Evolutionary conservation across 2,329 filamentous ascomycete genomes (phyloP).

Genomic region (Hymenoscyphus repandus): DNA sequence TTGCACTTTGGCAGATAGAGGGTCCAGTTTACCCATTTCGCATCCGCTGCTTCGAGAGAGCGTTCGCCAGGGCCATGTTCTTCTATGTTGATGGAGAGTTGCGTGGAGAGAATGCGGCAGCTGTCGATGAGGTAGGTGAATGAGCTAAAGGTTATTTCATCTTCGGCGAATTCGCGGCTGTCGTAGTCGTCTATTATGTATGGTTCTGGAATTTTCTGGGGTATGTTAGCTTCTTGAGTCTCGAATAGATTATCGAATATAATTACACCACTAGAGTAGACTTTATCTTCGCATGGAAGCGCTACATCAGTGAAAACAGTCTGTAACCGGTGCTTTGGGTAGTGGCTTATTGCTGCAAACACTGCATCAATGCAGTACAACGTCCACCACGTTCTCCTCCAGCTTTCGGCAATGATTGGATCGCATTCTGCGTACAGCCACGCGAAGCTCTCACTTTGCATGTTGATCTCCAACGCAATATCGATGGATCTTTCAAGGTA

Average conservation of each 20-base stretch:
- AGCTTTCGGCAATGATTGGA: slow-evolving; percentile 48
- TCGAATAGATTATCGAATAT: too few species aligned
- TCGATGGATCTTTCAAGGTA: slow-evolving; percentile 44
- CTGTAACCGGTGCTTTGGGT: slow-evolving; percentile 35
- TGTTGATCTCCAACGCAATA: slow-evolving; percentile 52
- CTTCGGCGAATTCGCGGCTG: slow-evolving; percentile 51
- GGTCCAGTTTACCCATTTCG: slow-evolving; percentile 33
- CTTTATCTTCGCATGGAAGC: slow-evolving; percentile 59
- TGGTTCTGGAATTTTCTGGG: slow-evolving; percentile 36
- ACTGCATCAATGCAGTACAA: slow-evolving; percentile 56
- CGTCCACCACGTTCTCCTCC: slow-evolving; percentile 69
- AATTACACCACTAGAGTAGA: slow-evolving; percentile 42
- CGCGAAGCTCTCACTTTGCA: slow-evolving; percentile 52
- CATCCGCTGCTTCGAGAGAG: slow-evolving; percentile 11
- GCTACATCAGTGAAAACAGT: slow-evolving; percentile 48
- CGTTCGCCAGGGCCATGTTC: slow-evolving; percentile 40
- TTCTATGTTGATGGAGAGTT: slow-evolving; percentile 39
- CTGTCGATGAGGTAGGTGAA: slow-evolving; percentile 64
- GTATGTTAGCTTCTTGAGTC: neutral
- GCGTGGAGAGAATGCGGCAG: slow-evolving; percentile 51
- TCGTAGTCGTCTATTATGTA: slow-evolving; percentile 56
- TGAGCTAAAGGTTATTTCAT: slow-evolving; percentile 54
- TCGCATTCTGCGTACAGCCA: slow-evolving; percentile 42
- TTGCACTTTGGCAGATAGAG: slow-evolving; percentile 35
- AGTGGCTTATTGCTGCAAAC: slow-evolving; percentile 24